Base-by-base conservation (phyloP, 106 monocot species). In the Iris macrosiphon region DNA sequence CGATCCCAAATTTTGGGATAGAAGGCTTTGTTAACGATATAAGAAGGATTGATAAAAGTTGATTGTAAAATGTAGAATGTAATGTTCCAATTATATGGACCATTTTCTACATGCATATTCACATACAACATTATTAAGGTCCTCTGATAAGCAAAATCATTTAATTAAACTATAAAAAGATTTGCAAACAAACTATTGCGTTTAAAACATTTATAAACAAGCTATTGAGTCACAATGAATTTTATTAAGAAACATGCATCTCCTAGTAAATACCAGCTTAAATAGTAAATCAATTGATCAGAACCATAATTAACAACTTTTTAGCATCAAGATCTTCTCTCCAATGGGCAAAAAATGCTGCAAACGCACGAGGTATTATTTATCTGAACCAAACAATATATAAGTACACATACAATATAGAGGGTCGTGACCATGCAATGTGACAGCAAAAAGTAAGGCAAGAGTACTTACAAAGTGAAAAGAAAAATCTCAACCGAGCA, bases 381-480 rank as follows among this genome's bases (percentile, higher is more conserved):
- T 23, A 13, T 50, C 29, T n/a, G 29, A 50, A 50, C 14, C 22
- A 50, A 14, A 4, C 16, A n/a, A n/a, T n/a, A n/a, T n/a, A n/a
- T n/a, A n/a, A n/a, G n/a, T n/a, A n/a, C n/a, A n/a, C 34, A 35
- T 10, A 35, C 4, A 35, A 35, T 35, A 35, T 10, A 35, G 4
- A 35, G 34, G 34, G 10, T 35, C 4, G 10, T 43, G 43, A 43
- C n/a, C 7, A n/a, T n/a, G n/a, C n/a, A n/a, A n/a, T 16, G n/a
- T 43, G 7, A 43, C n/a, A 16, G 4, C 7, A 43, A 43, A 43
- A 16, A 16, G 3, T 43, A 31, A 9, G 29, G 45, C 31, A 40
- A 69, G 52, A 59, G n/a, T 58, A 63, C 78, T 76, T 72, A 92
- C 93, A 88, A 27, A 93, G 75, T 39, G 85, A 85, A 65, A 89